Percentiles rank a stretch among this genome's conserved stretches.
phyloP scores from a whole-genome alignment of 768 basidiomycete species.

The Russula dissimulans region DNA sequence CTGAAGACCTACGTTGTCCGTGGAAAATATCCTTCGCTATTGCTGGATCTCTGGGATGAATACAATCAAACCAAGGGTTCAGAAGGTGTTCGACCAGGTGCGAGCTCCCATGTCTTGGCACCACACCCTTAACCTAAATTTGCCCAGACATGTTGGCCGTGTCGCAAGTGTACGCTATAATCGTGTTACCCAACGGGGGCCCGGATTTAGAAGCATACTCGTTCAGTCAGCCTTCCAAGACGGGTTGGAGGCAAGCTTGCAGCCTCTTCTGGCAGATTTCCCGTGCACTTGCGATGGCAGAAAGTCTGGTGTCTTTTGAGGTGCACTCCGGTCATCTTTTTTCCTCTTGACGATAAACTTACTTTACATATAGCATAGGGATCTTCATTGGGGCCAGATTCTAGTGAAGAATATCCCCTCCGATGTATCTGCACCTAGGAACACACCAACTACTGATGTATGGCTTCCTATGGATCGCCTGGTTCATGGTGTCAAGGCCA shows the following conservation, averaged over 20 bases:
- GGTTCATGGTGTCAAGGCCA: constrained; percentile 61
- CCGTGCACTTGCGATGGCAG: constrained; percentile 68
- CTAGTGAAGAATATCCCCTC: constrained; percentile 53
- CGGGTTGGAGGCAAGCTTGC: constrained; percentile 78
- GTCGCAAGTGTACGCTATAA: constrained; percentile 79
- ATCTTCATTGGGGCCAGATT: constrained; percentile 98
- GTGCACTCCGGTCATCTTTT: constrained; percentile 34
- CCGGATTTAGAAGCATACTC: constrained; percentile 81
- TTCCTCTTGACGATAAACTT: background rate
- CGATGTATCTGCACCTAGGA: constrained; percentile 21
- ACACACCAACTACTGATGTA: constrained; percentile 8
- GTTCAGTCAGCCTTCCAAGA: constrained; percentile 47
- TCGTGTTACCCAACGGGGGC: constrained; percentile 86
- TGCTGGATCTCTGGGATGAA: constrained; percentile 83
- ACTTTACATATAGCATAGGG: constrained; percentile 65
- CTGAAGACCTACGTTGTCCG: constrained; percentile 78
- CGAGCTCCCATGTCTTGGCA: constrained; percentile 17
- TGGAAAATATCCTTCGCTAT: constrained; percentile 71
- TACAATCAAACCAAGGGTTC: constrained; percentile 69
- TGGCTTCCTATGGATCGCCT: constrained; percentile 54
- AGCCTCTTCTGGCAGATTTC: constrained; percentile 89
- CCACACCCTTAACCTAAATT: background rate
- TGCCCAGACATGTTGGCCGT: constrained; percentile 60
- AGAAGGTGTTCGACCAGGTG: constrained; percentile 80
- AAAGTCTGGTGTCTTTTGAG: constrained; percentile 78